Base-by-base conservation (phyloP, 2,329 filamentous ascomycete genomes). In the Cordyceps javanica region DNA sequence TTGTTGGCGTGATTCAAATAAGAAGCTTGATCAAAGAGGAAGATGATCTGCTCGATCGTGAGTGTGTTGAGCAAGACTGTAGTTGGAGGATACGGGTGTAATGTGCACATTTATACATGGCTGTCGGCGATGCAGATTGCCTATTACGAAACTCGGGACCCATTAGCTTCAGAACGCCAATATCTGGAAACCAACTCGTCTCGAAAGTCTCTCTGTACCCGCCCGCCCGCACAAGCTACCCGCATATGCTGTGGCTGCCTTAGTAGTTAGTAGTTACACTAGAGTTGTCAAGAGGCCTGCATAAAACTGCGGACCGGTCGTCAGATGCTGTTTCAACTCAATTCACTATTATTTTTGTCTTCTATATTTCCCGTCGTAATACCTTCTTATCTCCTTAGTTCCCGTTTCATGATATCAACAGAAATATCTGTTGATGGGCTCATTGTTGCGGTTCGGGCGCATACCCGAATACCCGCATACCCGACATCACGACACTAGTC, bases 381-480 rank as follows among this genome's bases (percentile, higher is more conserved):
- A 19, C 3, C 42, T 19, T 7, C 2, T 9, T 21, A 13, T 1
- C 2, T 21, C 16, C 32, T 19, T 25, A 4, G 13, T 36, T 16
- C 10, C 2, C 14, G 11, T 28, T 8, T 26, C n/a, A 41, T 41
- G 8, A 11, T 28, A 5, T 9, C 11, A 23, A 32, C 30, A n/a
- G 11, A 16, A 13, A 36, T 16, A 25, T 13, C 19, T 10, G 9
- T 26, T 36, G 21, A 34, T 36, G 14, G 21, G 21, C 6, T 5
- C 16, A 34, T 26, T 36, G 21, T 36, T 5, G 41, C 16, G n/a
- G 19, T 7, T 41, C 11, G 30, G 39, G 28, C n/a, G 39, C 30
- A 36, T 60, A 58, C 58, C 58, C 53, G 58, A 46, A 57, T 60
- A 58, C 59, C 59, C 60, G 60, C 23, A 51, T 60, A 52, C 48